Conservation (phyloP, 345 rosid genomes). For the Dimocarpus longan region DNA sequence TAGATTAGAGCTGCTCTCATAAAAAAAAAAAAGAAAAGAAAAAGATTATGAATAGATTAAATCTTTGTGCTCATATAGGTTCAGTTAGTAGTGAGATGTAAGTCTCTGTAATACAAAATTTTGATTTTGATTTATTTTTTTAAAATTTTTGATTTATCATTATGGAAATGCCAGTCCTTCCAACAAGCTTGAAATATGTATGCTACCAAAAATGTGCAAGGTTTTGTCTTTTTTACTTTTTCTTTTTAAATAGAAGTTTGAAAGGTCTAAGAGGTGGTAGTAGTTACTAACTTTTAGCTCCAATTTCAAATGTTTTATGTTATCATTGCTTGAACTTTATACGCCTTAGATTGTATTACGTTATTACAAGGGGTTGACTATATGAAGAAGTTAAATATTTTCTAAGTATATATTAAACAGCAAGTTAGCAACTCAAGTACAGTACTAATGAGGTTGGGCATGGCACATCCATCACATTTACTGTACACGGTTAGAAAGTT, state of each 20-base stretch:
- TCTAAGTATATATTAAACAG: no score
- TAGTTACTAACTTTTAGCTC: neutral
- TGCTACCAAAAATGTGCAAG: neutral
- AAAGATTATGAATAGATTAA: neutral
- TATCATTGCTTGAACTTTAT: neutral
- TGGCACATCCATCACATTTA: no score
- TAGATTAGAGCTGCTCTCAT: neutral
- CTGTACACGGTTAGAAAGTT: no score
- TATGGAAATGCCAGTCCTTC: neutral
- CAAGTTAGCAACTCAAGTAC: no score
- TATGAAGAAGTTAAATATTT: no score
- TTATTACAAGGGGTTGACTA: no score
- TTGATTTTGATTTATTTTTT: neutral
- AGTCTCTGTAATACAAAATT: neutral
- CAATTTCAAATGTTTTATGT: neutral
- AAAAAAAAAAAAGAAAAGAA: no score
- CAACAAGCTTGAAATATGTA: neutral
- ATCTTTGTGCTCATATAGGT: no score
- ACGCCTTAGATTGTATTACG: neutral
- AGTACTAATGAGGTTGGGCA: no score
- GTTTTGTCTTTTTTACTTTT: no score
- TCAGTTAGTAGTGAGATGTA: no score
- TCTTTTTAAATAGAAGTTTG: neutral
- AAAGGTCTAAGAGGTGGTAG: neutral
- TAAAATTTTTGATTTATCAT: neutral